Evolutionary conservation across 2,329 filamentous ascomycete genomes (phyloP), one percentile per base, ranked within the genome.

Genomic region (Calonectria montana): DNA sequence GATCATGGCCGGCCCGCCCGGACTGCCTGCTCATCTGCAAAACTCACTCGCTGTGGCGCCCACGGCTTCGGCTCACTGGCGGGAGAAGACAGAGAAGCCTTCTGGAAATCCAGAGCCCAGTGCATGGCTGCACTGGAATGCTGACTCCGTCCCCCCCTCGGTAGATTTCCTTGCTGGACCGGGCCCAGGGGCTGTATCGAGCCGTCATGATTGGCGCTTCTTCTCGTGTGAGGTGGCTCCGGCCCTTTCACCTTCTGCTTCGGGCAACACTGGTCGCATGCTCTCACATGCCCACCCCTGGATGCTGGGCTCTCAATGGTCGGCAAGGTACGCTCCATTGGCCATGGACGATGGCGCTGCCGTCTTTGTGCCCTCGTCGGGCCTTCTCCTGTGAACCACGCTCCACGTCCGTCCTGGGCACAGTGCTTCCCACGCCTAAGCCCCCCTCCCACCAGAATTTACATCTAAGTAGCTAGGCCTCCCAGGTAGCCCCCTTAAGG

Each of bases 181-280:
- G 73, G 68, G 59, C 48, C 69, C 65, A 75, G 74, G 77, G 78
- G 74, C 71, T 71, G 65, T 81, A 81, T 80, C 78, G 75, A 74
- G 68, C 37, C 68, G 57, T 29, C 57, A 21, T 82, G 80, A 83
- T 83, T 83, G 81, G 81, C 74, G 79, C 74, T 73, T 70, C 55
- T 73, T 67, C 63, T 75, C 72, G 75, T 74, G 74, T 75, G 75
- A 78, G 79, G 80, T 81, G 80, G 77, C 77, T 79, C 76, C 75
- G 73, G 70, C 70, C 74, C 79, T 78, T 80, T 75, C 79, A 83
- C 81, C 81, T 83, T 83, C 81, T 83, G 69, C 74, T 82, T 82
- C 75, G 76, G 81, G 81, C 73, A 73, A 72, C 69, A 77, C 35
- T 76, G 77, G 81, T 82, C 77, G 80, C 78, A 81, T 82, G 77